A percentile compares a stretch with the other conserved stretches of the same genome.
These are phyloP conservation scores for Candida maesae DNA, from an alignment of 805 yeast species.

Conservation along the genomic window DNA sequence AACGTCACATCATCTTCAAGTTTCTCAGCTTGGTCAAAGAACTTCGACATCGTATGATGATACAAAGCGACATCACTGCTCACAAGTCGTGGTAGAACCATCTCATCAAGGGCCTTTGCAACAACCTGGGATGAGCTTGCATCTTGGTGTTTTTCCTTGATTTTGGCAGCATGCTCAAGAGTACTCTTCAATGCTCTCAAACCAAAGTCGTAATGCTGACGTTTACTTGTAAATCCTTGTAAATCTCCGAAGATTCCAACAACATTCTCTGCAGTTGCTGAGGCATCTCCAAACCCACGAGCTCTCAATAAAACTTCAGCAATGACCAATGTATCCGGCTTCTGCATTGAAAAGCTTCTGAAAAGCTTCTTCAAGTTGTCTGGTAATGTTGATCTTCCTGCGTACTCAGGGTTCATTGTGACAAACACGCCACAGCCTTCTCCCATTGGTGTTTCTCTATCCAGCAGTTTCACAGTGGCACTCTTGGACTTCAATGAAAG, in stretches of 20 bases:
- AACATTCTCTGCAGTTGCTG: slow-evolving; percentile 40
- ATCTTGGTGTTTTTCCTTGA: slow-evolving; percentile 28
- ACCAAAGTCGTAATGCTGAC: slow-evolving; percentile 88
- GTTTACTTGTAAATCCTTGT: slow-evolving; percentile 40
- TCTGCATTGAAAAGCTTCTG: slow-evolving; percentile 66
- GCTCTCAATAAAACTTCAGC: slow-evolving; percentile 69
- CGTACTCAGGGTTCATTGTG: slow-evolving; percentile 88
- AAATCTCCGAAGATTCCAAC: slow-evolving; percentile 54
- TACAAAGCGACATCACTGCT: slow-evolving; percentile 44
- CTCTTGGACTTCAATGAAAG: slow-evolving; percentile 36
- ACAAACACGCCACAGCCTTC: slow-evolving; percentile 69
- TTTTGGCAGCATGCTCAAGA: slow-evolving; percentile 52
- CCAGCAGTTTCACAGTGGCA: slow-evolving; percentile 37
- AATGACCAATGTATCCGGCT: slow-evolving; percentile 67
- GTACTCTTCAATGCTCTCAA: slow-evolving; percentile 73
- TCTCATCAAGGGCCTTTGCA: slow-evolving; percentile 51
- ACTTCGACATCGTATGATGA: neutral
- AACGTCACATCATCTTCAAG: slow-evolving; percentile 33
- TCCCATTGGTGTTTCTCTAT: slow-evolving; percentile 36
- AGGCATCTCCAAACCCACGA: slow-evolving; percentile 59
- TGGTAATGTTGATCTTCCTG: slow-evolving; percentile 79
- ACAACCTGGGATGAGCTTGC: slow-evolving; percentile 34
- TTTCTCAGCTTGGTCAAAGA: slow-evolving; percentile 39
- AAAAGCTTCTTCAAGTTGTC: slow-evolving; percentile 81
- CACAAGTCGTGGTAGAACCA: slow-evolving; percentile 65